Conservation (phyloP, 768 basidiomycete species). For the Lactarius trivialis region DNA sequence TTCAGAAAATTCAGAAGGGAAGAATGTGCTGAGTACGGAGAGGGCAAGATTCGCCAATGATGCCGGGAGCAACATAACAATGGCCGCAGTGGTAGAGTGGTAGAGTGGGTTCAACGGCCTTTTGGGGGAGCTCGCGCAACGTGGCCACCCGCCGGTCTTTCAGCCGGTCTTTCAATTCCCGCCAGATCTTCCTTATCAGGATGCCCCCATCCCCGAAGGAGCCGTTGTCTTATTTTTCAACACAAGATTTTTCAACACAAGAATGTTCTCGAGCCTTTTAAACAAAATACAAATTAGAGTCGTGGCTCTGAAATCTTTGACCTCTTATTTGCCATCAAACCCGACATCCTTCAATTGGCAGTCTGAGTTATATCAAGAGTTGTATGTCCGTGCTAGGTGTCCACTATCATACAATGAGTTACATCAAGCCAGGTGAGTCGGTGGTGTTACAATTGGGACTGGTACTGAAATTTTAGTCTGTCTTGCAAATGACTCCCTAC, state of each 20-base stretch:
- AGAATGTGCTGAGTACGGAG: constrained; percentile 9
- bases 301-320: not conserved
- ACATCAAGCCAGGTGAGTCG: not conserved
- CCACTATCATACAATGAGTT: not conserved
- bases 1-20: not conserved
- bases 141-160: not conserved
- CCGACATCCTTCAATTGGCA: not conserved
- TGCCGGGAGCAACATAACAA: constrained; percentile 14
- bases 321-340: not conserved
- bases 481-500: not conserved
- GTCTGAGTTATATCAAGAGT: not conserved
- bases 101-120: not conserved
- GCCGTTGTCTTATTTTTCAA: too few species aligned
- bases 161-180: too few species aligned
- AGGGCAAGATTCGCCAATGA: constrained; percentile 12
- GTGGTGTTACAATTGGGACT: not conserved
- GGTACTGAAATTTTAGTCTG: not conserved
- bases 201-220: too few species aligned
- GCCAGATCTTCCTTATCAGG: not conserved
- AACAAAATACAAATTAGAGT: not conserved
- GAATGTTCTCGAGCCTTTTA: too few species aligned
- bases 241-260: too few species aligned
- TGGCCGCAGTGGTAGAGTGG: too few species aligned
- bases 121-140: not conserved
- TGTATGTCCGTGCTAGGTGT: not conserved